These are phyloP conservation scores for Globisporangium takayamanum DNA, from an alignment of 352 stramenopile species.

Conservation along the genomic window DNA sequence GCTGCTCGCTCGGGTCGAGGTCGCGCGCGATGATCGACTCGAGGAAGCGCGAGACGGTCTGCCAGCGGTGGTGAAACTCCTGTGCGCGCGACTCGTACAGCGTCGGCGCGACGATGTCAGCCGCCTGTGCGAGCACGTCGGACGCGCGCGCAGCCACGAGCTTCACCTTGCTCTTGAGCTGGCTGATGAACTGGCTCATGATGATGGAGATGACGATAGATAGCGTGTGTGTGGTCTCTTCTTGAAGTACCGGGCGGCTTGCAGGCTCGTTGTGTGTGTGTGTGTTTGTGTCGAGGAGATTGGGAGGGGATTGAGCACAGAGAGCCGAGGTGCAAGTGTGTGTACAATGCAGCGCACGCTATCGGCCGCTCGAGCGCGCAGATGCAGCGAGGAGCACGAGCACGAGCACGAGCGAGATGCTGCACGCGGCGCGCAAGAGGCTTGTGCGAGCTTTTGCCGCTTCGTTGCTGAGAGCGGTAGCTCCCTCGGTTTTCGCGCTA, in stretches of 20 bases:
- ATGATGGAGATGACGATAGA: not conserved
- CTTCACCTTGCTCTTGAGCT: slow-evolving; percentile 74
- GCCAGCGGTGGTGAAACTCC: slow-evolving; percentile 85
- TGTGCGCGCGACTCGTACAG: slow-evolving; percentile 79
- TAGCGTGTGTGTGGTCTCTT: too few relatives aligned
- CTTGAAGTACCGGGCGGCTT: not conserved
- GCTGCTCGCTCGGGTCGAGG: slow-evolving; percentile 60
- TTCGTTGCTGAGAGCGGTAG: too few relatives aligned
- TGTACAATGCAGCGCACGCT: not conserved
- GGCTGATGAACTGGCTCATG: slow-evolving; percentile 42
- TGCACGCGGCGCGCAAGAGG: too few relatives aligned
- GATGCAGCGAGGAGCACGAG: too few relatives aligned
- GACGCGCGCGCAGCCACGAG: slow-evolving; percentile 68
- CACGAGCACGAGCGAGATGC: too few relatives aligned
- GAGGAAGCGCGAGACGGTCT: slow-evolving; percentile 68
- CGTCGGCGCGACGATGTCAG: slow-evolving; percentile 70
- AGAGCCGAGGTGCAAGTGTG: not conserved
- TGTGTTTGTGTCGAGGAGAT: not conserved
- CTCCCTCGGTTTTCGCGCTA: too few relatives aligned
- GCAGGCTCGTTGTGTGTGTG: not conserved
- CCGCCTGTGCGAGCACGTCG: slow-evolving; percentile 64
- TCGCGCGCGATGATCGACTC: slow-evolving; percentile 63
- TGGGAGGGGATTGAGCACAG: not conserved
- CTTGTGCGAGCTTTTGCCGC: too few relatives aligned
- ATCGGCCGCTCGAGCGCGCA: too few relatives aligned